These are phyloP conservation scores for Verticillium isaacii DNA, from an alignment of 2,329 filamentous ascomycete genomes.

Conservation along the genomic window DNA sequence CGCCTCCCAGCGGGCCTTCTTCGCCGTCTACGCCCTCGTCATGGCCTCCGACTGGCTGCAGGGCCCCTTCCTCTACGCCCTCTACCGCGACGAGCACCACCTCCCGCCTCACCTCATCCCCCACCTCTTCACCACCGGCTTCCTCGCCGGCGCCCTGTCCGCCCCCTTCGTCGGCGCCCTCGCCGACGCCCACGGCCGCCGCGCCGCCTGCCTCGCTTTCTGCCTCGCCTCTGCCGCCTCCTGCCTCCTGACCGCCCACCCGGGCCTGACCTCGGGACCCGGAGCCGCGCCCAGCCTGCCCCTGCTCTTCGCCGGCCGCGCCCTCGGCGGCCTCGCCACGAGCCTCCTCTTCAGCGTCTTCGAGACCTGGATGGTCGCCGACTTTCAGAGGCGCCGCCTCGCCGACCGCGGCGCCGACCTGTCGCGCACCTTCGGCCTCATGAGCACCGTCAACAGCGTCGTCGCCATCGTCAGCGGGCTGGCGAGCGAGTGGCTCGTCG, in stretches of 20 bases:
- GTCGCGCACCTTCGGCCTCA: constrained; percentile 43
- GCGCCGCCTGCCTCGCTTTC: constrained; percentile 48
- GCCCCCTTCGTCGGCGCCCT: constrained; percentile 41
- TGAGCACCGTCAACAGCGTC: constrained; percentile 49
- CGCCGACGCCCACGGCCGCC: constrained; percentile 46
- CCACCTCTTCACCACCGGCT: constrained; percentile 35
- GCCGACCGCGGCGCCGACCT: constrained; percentile 32
- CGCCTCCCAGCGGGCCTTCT: constrained; percentile 25
- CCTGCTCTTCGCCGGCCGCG: constrained; percentile 45
- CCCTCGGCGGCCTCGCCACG: constrained; percentile 50
- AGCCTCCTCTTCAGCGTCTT: constrained; percentile 55
- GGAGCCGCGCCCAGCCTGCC: constrained; percentile 22
- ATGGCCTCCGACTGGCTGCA: constrained; percentile 47
- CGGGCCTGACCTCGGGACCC: constrained; percentile 28
- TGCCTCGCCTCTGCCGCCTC: constrained; percentile 48
- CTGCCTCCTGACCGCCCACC: constrained; percentile 33
- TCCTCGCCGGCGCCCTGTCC: constrained; percentile 37
- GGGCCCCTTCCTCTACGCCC: constrained; percentile 30
- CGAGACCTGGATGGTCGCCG: constrained; percentile 58
- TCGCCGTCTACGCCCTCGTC: constrained; percentile 40
- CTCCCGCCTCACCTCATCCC: constrained; percentile 25
- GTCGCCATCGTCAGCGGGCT: constrained; percentile 50
- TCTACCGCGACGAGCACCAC: constrained; percentile 27
- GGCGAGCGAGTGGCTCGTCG: constrained; percentile 45
- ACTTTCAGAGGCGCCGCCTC: constrained; percentile 40